These are phyloP conservation scores for Leccinum incarnatum DNA, from an alignment of 768 basidiomycete species.

Conservation along the genomic window DNA sequence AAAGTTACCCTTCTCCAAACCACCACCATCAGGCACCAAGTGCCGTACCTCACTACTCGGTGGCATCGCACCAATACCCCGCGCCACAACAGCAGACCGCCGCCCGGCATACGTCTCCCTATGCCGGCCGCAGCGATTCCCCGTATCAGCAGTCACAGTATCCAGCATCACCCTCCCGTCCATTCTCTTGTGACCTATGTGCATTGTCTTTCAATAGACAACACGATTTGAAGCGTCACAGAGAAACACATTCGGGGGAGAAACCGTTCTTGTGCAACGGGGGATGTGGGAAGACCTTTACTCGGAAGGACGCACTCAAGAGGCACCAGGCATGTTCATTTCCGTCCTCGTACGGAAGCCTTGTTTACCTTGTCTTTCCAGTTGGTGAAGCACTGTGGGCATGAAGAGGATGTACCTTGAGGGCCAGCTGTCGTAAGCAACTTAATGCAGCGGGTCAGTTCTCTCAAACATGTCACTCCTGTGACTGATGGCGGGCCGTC, in stretches of 20 bases:
- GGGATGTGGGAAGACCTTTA: slow-evolving; percentile 84
- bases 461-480: slow-evolving; percentile 10
- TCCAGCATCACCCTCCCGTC: slow-evolving; percentile 56
- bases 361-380: slow-evolving; percentile 28
- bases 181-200: slow-evolving; percentile 70
- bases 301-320: slow-evolving; percentile 82
- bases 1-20: slow-evolving; percentile 24
- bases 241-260: slow-evolving; percentile 82
- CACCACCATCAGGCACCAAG: slow-evolving; percentile 33
- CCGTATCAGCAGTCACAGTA: slow-evolving; percentile 40
- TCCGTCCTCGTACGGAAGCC: slow-evolving; percentile 4
- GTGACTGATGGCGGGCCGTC: slow-evolving; percentile 20
- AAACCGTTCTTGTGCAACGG: slow-evolving; percentile 83
- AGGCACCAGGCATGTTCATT: slow-evolving; percentile 66
- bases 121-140: slow-evolving; percentile 34
- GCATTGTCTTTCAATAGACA: slow-evolving; percentile 81
- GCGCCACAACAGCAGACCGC: slow-evolving; percentile 18
- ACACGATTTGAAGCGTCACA: slow-evolving; percentile 81
- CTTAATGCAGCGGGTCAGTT: slow-evolving; percentile 13
- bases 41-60: slow-evolving; percentile 32
- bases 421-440: slow-evolving; percentile 18
- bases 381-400: slow-evolving; percentile 80
- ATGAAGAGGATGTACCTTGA: slow-evolving; percentile 49
- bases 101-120: slow-evolving; percentile 30
- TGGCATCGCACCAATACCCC: slow-evolving; percentile 32